Evolutionary conservation across 768 basidiomycete genomes (phyloP).

Genomic region (Chalciporus pseudorubinellus): DNA sequence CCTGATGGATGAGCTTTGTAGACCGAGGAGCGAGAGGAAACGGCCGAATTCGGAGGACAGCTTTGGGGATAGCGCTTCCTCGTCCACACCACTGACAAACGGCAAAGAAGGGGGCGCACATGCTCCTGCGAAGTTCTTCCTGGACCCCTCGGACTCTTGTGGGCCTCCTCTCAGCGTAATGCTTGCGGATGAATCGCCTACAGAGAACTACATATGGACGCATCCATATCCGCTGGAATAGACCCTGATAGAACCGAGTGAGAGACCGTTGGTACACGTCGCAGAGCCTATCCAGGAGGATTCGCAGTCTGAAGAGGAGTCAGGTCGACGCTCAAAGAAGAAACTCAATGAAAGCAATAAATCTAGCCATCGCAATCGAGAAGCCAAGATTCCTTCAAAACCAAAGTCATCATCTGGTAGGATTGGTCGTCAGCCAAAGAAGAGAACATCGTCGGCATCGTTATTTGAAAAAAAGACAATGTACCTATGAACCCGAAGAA

Average conservation of each 20-base stretch:
- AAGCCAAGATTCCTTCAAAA: too few relatives aligned
- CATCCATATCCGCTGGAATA: constrained; percentile 14
- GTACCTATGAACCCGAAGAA: too few relatives aligned
- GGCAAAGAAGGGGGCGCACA: constrained; percentile 31
- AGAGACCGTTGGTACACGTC: constrained; percentile 41
- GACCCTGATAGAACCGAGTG: constrained; percentile 45
- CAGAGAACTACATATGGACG: constrained; percentile 17
- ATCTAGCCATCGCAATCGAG: too few relatives aligned
- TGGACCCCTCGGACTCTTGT: constrained; percentile 62
- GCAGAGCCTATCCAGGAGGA: too few relatives aligned
- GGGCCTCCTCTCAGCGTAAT: constrained; percentile 44
- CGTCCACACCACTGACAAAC: constrained; percentile 50
- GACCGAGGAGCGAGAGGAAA: constrained; percentile 71
- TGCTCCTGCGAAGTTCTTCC: constrained; percentile 37
- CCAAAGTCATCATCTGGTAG: too few relatives aligned
- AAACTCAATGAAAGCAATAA: too few relatives aligned
- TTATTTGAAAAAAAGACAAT: too few relatives aligned
- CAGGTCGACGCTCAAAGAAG: too few relatives aligned
- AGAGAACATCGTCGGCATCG: too few relatives aligned
- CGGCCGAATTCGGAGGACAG: constrained; percentile 50
- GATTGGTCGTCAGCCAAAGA: too few relatives aligned
- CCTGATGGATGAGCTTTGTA: constrained; percentile 71
- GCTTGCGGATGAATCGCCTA: constrained; percentile 28
- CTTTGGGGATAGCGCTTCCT: constrained; percentile 45
- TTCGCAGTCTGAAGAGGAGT: too few relatives aligned